A percentile compares a stretch with the other conserved stretches of the same genome.
phyloP scores from a whole-genome alignment of 129 eudicot genomes.

The Helianthus annuus region DNA sequence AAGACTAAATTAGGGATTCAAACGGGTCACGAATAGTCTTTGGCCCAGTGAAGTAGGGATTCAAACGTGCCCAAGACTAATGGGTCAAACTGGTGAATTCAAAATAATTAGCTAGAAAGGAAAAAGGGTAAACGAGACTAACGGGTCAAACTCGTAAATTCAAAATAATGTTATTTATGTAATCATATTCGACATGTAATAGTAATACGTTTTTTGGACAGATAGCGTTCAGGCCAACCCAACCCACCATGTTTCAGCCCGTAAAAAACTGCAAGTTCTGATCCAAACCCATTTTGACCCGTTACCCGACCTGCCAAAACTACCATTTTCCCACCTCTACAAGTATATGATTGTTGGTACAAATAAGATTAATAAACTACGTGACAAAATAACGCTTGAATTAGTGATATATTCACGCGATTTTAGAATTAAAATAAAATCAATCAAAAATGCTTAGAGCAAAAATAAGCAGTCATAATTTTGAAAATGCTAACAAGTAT shows the following conservation, averaged over 20 bases:
- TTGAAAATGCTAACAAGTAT: slow-evolving; percentile 11
- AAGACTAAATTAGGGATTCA: background rate
- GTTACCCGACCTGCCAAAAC: background rate
- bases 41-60: background rate
- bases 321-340: background rate
- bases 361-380: too few relatives aligned
- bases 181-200: too few relatives aligned
- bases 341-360: background rate
- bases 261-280: background rate
- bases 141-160: too few relatives aligned
- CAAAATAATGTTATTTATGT: too few relatives aligned
- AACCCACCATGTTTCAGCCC: background rate
- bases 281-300: slow-evolving; percentile 7
- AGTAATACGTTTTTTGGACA: background rate
- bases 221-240: background rate
- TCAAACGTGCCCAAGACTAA: background rate
- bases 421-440: too few relatives aligned
- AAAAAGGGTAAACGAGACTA: background rate
- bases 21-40: background rate
- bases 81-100: background rate
- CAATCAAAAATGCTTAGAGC: too few relatives aligned
- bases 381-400: too few relatives aligned
- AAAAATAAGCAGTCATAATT: background rate
- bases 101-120: background rate
- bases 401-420: too few relatives aligned